Base-by-base conservation (phyloP, 345 rosid genomes). In the Eucalyptus microcorys region DNA sequence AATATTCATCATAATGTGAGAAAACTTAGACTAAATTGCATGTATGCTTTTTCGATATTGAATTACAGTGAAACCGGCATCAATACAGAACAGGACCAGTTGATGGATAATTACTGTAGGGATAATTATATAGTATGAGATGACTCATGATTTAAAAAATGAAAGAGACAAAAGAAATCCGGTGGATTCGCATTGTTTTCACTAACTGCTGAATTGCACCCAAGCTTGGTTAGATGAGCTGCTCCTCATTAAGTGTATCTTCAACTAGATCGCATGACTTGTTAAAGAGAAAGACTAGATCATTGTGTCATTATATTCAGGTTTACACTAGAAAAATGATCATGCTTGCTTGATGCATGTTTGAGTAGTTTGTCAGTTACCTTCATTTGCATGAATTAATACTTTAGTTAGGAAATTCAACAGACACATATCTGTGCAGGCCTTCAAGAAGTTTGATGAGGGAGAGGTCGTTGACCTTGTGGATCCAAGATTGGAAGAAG, bases 401-500 rank as follows among this genome's bases (percentile, higher is more conserved):
- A 45, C 24, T 53, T 86, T 50, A 50, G 57, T 49, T 34, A 49
- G 59, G 45, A 50, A 16, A 76, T 76, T 17, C 80, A 30, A 47
- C 14, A 5, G 43, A 49, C 37, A 43, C 1, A 11, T 76, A 21
- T 37, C 83, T 76, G 83, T 89, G 89, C 96, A 98, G 99, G 99
- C 93, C 19, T 95, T 98, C 55, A 92, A 89, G 89, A 97, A 92
- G 91, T 95, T 92, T 87, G 91, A 92, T 7, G 96, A 95, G 89
- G 97, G 98, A 88, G 89, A 84, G 76, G 92, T 94, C 21, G 59
- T 81, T 26, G 95, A 90, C 27, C 57, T 97, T 92, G 91, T 95
- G 91, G 99, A 97, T 91, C 96, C 96, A 34, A 87, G 87, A 17
- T 92, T 94, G 94, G 94, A 92, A 87, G 99, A 96, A 61, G 89